A percentile compares a stretch with the other conserved stretches of the same genome.
phyloP scores from a whole-genome alignment of 805 yeast genomes.

The Yamadazyma takamatsuzukensis region DNA sequence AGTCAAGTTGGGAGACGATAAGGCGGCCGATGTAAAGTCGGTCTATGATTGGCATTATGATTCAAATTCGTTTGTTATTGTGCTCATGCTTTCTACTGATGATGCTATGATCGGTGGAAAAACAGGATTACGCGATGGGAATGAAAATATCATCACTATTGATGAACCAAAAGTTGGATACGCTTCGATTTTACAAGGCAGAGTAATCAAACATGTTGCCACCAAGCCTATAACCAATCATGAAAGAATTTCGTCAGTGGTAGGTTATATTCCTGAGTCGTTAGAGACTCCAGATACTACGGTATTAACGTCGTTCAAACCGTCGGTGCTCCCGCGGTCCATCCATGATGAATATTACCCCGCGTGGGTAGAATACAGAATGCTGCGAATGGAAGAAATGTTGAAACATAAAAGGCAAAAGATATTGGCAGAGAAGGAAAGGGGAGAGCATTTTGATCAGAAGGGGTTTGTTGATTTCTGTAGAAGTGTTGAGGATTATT shows the following conservation, averaged over 20 bases:
- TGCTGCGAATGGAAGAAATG: conserved; percentile 21
- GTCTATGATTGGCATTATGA: conserved; percentile 17
- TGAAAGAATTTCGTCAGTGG: conserved; percentile 43
- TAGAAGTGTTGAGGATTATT: conserved; percentile 24
- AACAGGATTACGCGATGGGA: conserved; percentile 13
- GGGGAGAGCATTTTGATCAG: conserved; percentile 36
- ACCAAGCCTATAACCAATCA: conserved; percentile 22
- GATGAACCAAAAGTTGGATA: conserved; percentile 20
- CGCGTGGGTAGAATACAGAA: conserved; percentile 29
- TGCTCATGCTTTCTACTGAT: conserved; percentile 14
- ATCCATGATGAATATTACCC: conserved; percentile 27
- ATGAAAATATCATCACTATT: conserved; percentile 13
- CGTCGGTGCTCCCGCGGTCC: conserved; percentile 31
- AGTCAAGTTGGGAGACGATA: conserved; percentile 4
- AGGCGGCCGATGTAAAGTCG: conserved; percentile 6
- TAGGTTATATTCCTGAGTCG: conserved; percentile 39
- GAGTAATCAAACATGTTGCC: conserved; percentile 21
- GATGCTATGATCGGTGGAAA: conserved; percentile 15
- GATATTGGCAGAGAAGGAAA: conserved; percentile 3
- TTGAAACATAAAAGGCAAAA: conserved; percentile 13
- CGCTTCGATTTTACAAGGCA: conserved; percentile 20
- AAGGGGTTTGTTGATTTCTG: conserved; percentile 27
- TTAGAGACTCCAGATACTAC: conserved; percentile 33
- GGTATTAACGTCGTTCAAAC: conserved; percentile 40
- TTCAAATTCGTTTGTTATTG: conserved; percentile 13